Evolutionary conservation across 1,284 basidiomycete genomes (phyloP).

Genomic region (Ganoderma leucocontextum): DNA sequence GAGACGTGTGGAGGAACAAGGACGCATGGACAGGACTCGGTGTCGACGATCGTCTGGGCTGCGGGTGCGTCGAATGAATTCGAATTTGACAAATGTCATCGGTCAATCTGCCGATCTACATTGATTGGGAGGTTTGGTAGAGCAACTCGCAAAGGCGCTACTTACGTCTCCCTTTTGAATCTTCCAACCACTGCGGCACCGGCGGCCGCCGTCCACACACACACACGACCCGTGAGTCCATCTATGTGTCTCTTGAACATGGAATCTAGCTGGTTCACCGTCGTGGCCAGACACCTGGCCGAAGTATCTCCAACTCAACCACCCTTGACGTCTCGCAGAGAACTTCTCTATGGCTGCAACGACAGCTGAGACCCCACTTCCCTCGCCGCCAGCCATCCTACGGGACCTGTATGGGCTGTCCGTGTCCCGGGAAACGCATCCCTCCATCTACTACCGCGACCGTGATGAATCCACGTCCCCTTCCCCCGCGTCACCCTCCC

Average conservation of each 20-base stretch:
- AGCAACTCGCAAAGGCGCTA: not conserved
- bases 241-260: not conserved
- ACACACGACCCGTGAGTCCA: not conserved
- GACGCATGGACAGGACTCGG: not conserved
- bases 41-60: not conserved
- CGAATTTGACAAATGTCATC: not conserved
- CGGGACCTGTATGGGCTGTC: constrained; percentile 30
- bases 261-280: not conserved
- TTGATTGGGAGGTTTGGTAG: constrained; percentile 1
- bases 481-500: constrained; percentile 28
- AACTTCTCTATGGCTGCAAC: constrained; percentile 1
- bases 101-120: not conserved
- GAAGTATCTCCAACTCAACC: no score
- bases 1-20: not conserved
- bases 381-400: constrained; percentile 31
- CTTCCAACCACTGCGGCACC: not conserved
- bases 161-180: not conserved
- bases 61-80: not conserved
- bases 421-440: constrained; percentile 11
- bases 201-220: not conserved
- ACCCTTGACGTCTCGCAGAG: not conserved
- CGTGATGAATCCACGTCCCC: constrained; percentile 16
- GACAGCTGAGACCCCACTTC: not conserved
- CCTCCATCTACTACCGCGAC: constrained; percentile 32
- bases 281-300: not conserved